Evolutionary conservation across 148 eudicot species (phyloP).

Genomic region (Limonium bicolor): DNA sequence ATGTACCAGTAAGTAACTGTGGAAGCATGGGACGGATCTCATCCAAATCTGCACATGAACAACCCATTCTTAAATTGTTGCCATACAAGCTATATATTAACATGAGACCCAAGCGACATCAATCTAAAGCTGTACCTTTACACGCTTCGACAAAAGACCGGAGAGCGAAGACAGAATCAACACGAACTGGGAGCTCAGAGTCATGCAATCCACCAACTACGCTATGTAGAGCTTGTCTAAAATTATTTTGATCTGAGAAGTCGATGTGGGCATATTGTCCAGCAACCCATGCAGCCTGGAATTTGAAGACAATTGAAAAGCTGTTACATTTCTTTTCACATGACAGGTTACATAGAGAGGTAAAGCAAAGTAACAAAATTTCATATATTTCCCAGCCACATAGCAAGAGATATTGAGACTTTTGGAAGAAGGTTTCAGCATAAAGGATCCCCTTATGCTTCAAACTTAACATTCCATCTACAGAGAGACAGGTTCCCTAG

Average conservation of each 20-base stretch:
- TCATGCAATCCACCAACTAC: constrained; percentile 97
- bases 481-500: too few relatives aligned
- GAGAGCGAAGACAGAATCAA: constrained; percentile 91
- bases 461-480: too few relatives aligned
- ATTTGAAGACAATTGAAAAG: constrained; percentile 1
- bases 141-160: constrained; percentile 99
- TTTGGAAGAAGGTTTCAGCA: too few relatives aligned
- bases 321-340: too few relatives aligned
- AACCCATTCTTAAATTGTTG: not conserved
- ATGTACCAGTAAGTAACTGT: constrained; percentile 81
- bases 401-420: too few relatives aligned
- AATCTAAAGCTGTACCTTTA: constrained; percentile 32
- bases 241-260: constrained; percentile 80
- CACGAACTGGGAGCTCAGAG: constrained; percentile 95
- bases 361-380: too few relatives aligned
- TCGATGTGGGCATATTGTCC: constrained; percentile 95
- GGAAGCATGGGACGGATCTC: constrained; percentile 98
- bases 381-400: too few relatives aligned
- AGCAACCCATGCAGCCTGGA: constrained; percentile 98
- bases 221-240: constrained; percentile 77
- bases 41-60: constrained; percentile 46
- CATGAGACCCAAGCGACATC: too few relatives aligned
- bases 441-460: too few relatives aligned
- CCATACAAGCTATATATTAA: too few relatives aligned
- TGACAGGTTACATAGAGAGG: too few relatives aligned